phyloP scores from a whole-genome alignment of 768 basidiomycete genomes.

The Suillus sp. region DNA sequence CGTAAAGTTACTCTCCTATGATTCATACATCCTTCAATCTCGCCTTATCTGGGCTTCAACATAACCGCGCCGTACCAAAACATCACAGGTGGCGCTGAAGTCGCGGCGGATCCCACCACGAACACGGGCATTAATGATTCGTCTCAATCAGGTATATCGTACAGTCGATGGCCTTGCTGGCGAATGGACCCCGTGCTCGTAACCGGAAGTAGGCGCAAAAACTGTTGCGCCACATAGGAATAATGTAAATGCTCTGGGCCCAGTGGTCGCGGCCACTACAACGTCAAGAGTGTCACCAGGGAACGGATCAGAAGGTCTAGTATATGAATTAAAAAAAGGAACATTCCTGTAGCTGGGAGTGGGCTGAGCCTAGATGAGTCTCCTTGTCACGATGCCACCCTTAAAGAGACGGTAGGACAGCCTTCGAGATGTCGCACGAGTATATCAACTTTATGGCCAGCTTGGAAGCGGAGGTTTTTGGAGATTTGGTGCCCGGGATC shows the following conservation, averaged over 20 bases:
- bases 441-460: background rate
- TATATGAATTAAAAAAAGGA: slow-evolving; percentile 4
- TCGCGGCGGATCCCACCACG: background rate
- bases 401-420: background rate
- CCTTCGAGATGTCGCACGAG: background rate
- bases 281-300: slow-evolving; percentile 3
- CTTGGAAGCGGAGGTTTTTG: background rate
- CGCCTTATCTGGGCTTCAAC: background rate
- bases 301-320: background rate
- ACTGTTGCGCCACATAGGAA: background rate
- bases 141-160: slow-evolving; percentile 5
- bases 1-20: background rate
- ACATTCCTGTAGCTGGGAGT: background rate
- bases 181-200: background rate
- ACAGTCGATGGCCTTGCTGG: background rate
- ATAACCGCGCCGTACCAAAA: slow-evolving; percentile 1
- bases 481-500: slow-evolving; percentile 6
- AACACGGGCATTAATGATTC: slow-evolving; percentile 4
- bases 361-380: background rate
- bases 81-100: background rate
- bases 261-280: background rate
- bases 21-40: background rate
- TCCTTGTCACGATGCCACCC: background rate
- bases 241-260: slow-evolving; percentile 1
- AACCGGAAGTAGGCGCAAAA: background rate